Percentiles rank a stretch among this genome's conserved stretches.
Evolutionary conservation across 257 asterid genomes (phyloP).

Genomic region (Fraxinus anomala): DNA sequence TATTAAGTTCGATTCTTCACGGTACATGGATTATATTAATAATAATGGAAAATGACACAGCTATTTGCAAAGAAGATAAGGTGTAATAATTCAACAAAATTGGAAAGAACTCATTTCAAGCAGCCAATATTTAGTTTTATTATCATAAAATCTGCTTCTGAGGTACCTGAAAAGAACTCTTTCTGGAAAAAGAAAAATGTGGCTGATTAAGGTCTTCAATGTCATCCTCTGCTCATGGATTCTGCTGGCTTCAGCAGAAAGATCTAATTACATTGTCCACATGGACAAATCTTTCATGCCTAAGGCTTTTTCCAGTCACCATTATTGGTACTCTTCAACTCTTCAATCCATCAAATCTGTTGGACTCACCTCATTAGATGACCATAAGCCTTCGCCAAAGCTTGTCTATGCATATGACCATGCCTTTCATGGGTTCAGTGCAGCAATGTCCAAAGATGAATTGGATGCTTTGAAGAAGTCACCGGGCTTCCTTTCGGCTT

Average conservation of each 20-base stretch:
- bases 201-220: neutral
- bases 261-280: neutral
- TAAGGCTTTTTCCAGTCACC: neutral
- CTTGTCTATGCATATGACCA: conserved; percentile 8
- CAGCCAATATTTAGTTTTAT: neutral
- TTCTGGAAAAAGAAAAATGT: neutral
- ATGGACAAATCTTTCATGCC: neutral
- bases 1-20: neutral
- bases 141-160: neutral
- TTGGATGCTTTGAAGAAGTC: conserved; percentile 4
- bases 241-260: neutral
- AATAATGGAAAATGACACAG: neutral
- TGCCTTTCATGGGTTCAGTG: conserved; percentile 9
- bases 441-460: conserved; percentile 1
- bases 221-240: neutral
- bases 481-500: neutral
- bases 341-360: conserved; percentile 8
- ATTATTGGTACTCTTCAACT: conserved; percentile 1
- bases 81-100: neutral
- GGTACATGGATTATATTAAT: neutral
- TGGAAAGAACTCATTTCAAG: neutral
- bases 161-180: neutral
- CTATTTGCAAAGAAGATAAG: neutral
- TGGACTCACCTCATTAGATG: neutral
- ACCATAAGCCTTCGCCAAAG: neutral